Percentiles rank a stretch among this genome's conserved stretches.
These are phyloP conservation scores for Castanea mollissima DNA, from an alignment of 306 rosid species.

Conservation along the genomic window DNA sequence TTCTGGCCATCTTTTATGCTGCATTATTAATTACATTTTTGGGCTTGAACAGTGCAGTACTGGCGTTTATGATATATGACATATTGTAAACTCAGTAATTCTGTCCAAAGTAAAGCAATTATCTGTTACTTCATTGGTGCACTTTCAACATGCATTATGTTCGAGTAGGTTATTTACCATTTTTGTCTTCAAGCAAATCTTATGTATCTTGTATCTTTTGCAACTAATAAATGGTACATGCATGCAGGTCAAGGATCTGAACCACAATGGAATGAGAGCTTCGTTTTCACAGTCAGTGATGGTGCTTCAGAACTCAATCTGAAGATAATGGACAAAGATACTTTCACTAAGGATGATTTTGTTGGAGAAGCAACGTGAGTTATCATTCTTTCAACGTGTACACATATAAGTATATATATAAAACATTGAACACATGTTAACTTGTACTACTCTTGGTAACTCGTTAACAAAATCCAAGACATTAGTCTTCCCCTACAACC, in stretches of 20 bases:
- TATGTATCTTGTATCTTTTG: neutral
- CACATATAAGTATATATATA: neutral
- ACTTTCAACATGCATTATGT: neutral
- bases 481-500: too few species aligned
- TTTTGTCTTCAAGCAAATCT: neutral
- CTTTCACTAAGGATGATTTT: conserved; percentile 30
- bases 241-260: conserved; percentile 37
- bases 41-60: too few species aligned
- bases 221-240: neutral
- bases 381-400: neutral
- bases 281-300: conserved; percentile 44
- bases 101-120: too few species aligned
- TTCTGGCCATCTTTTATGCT: neutral
- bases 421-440: too few species aligned
- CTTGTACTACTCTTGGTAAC: too few species aligned
- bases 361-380: conserved; percentile 47
- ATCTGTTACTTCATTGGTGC: neutral
- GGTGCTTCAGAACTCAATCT: conserved; percentile 28
- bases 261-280: conserved; percentile 49
- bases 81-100: neutral
- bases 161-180: neutral
- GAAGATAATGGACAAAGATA: conserved; percentile 42
- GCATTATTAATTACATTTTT: too few species aligned
- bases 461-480: too few species aligned
- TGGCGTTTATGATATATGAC: neutral